Conservation (phyloP, 768 basidiomycete species). For the Leccinellum rugosiceps region DNA sequence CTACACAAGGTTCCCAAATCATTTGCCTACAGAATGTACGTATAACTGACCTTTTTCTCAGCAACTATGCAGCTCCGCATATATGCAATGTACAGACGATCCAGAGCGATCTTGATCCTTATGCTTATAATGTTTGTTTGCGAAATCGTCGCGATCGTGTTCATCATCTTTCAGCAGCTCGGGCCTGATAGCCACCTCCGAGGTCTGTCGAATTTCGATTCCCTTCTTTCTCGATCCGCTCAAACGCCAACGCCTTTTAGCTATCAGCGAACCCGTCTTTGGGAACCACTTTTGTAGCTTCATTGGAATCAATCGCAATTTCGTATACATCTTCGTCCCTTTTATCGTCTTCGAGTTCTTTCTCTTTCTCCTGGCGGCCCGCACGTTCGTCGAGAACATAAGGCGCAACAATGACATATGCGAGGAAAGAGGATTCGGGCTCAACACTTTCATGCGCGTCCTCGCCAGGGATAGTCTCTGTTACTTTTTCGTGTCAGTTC, state of each 20-base stretch:
- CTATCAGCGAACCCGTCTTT: background rate
- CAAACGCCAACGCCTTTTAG: slow-evolving; percentile 2
- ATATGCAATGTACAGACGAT: slow-evolving; percentile 32
- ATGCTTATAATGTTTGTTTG: slow-evolving; percentile 19
- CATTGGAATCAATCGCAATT: slow-evolving; percentile 17
- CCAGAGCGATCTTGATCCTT: slow-evolving; percentile 17
- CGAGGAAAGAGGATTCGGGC: background rate
- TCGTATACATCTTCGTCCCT: slow-evolving; percentile 30
- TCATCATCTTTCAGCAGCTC: slow-evolving; percentile 26
- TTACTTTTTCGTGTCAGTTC: slow-evolving; percentile 32
- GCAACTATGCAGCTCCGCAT: slow-evolving; percentile 33
- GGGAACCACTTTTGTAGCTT: slow-evolving; percentile 22
- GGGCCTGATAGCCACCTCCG: slow-evolving; percentile 22
- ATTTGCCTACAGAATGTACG: background rate
- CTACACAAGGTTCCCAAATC: slow-evolving; percentile 27
- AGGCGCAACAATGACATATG: background rate
- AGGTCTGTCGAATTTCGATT: slow-evolving; percentile 10
- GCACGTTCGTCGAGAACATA: slow-evolving; percentile 13
- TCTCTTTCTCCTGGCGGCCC: slow-evolving; percentile 23
- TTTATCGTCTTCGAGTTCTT: slow-evolving; percentile 29
- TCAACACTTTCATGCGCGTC: slow-evolving; percentile 22
- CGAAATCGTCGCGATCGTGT: slow-evolving; percentile 23
- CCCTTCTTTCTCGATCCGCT: background rate
- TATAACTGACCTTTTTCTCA: slow-evolving; percentile 11
- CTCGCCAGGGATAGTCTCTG: slow-evolving; percentile 29